Evolutionary conservation across 192 early-diverging fungal genomes (phyloP), one percentile per base, ranked within the genome.

Genomic region (Linnemannia zychae): DNA sequence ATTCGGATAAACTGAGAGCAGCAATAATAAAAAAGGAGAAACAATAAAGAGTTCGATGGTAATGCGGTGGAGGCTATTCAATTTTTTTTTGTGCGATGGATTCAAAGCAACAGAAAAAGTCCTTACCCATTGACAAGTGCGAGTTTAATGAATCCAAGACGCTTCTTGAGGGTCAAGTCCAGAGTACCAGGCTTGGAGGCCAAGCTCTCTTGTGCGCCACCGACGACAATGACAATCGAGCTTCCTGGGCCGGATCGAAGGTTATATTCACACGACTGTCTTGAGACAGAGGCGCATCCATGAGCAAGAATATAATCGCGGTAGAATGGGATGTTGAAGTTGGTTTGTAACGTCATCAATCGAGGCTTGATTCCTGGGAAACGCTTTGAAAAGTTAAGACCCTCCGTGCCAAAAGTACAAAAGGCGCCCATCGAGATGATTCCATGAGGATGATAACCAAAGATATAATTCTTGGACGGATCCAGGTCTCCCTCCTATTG

Each of bases 381-480:
- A 22, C 91, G 71, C 24, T 90, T 74, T 67, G 92, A 91, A 67
- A 99, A 94, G 13, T 92, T 89, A 34, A 93, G 87, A 3, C 95
- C 96, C 57, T 97, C 96, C 1, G 95, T 95, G 1, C 88, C 97
- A 82, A 96, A 96, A 52, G 95, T 94, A 28, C 91, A 90, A 84
- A 94, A 93, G 3, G 96, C 95, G 28, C 94, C 95, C 72, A 97
- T 91, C 36, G 92, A 88, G 67, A 97, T 94, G 57, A 98, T 94
- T 6, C 96, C 96, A 68, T 97, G 96, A 16, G 97, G 97, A 72
- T 99, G 97, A 75, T 94, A 95, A 11, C 89, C 97, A 91, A 99
- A 96, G 6, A 99, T 91, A 75, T 99, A 98, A 71, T 95, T 95
- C 70, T 92, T 92, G 37, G 72, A 82, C 7, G 97, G 93, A 85